Conservation (phyloP, 306 rosid genomes). For the Malus orientalis region DNA sequence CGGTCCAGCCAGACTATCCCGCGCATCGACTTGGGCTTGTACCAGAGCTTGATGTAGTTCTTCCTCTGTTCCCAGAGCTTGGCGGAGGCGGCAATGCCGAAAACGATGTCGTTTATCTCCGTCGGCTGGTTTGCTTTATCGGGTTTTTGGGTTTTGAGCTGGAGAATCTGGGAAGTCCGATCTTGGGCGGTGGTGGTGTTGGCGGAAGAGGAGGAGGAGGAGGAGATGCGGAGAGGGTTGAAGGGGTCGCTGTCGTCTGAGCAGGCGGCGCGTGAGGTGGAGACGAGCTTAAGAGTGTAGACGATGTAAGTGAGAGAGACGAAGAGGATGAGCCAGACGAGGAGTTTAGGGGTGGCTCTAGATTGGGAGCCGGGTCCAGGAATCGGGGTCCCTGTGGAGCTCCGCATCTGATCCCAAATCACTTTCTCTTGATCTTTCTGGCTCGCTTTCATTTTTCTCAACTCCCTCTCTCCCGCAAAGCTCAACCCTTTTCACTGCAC, state of each 20-base stretch:
- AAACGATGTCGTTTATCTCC: slow-evolving; percentile 55
- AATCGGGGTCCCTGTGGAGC: slow-evolving; percentile 34
- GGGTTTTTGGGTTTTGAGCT: slow-evolving; percentile 16
- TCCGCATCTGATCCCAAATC: slow-evolving; percentile 55
- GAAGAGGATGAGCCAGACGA: slow-evolving; percentile 64
- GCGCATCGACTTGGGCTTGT: slow-evolving; percentile 49
- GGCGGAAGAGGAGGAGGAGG: slow-evolving; percentile 9
- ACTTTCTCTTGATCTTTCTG: slow-evolving; percentile 56
- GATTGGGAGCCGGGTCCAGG: slow-evolving; percentile 23
- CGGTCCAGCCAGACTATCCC: slow-evolving; percentile 86
- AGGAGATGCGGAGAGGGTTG: slow-evolving; percentile 8
- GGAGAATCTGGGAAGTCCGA: slow-evolving; percentile 1
- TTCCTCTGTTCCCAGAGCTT: slow-evolving; percentile 75
- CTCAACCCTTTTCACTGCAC: neutral
- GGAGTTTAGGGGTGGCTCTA: slow-evolving; percentile 39
- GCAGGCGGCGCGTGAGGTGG: slow-evolving; percentile 48
- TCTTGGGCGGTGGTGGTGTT: neutral
- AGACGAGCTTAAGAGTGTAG: slow-evolving; percentile 64
- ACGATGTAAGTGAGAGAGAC: slow-evolving; percentile 58
- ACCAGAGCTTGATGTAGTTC: slow-evolving; percentile 91
- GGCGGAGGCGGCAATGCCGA: slow-evolving; percentile 90
- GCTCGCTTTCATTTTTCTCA: slow-evolving; percentile 44
- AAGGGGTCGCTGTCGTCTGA: slow-evolving; percentile 34
- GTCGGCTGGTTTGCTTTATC: slow-evolving; percentile 15
- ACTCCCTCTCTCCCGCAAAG: neutral